Evolutionary conservation across 176 grass and related monocot genomes (phyloP), one percentile per base, ranked within the genome.

Genomic region (Oryza officinalis): DNA sequence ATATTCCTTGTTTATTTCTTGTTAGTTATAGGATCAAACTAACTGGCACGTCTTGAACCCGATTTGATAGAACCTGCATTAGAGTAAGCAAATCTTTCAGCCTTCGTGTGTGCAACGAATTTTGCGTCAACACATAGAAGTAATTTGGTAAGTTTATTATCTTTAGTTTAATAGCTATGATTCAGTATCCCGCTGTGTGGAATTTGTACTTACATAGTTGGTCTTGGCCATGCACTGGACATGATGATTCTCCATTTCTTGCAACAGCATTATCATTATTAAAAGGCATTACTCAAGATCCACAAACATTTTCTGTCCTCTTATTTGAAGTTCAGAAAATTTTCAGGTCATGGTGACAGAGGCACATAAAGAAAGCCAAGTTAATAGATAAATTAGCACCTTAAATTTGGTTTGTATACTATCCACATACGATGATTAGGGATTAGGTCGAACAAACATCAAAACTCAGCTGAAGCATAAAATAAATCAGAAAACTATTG

Each of bases 171-270:
- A 26, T 0, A 57, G 60, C 14, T 81, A 40, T 47, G 74, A 84
- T 69, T 80, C 66, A 72, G 66, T 68, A 89, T 76, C 78, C 59
- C 76, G 80, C 20, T 72, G 25, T 40, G 65, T n/a, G 25, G 61
- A 78, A 77, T 30, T 45, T 76, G 71, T 71, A 67, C 80, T 73
- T 72, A 85, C 72, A 83, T 76, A 79, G 66, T 77, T 79, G 33
- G 86, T 37, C 63, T 77, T 79, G 33, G 85, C 46, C 68, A 81
- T 78, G 80, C 71, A 84, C 74, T 75, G 77, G 79, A 90, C 71
- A 79, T 38, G 72, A 75, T 77, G 72, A 86, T 86, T 59, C 72
- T 96, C 85, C 79, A 87, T 90, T 65, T 75, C 66, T 87, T 32
- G 81, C 45, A 74, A 33, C 86, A 83, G 79, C 27, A 77, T 70